Evolutionary conservation across 352 stramenopile species (phyloP).

Genomic region (Phytopythium oedochilum): DNA sequence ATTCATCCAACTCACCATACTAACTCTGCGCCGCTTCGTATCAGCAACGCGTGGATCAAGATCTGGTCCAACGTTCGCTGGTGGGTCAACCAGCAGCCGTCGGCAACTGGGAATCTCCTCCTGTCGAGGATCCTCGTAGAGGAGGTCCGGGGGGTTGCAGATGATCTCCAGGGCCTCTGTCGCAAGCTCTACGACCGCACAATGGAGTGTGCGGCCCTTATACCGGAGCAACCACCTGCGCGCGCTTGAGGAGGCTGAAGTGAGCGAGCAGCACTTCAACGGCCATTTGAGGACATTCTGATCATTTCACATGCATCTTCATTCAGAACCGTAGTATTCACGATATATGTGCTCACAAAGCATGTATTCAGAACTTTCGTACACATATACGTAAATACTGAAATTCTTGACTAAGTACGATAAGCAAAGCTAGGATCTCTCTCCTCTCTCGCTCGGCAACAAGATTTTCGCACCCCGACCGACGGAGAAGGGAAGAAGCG

Average conservation of each 20-base stretch:
- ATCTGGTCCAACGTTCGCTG: neutral
- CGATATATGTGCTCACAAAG: too few relatives aligned
- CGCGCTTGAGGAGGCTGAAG: neutral
- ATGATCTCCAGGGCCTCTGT: neutral
- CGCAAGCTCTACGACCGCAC: neutral
- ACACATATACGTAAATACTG: too few relatives aligned
- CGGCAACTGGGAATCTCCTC: neutral
- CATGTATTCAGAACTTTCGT: too few relatives aligned
- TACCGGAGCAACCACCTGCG: neutral
- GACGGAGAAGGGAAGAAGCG: conserved; percentile 14
- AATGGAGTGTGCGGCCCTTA: neutral
- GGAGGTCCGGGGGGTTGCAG: neutral
- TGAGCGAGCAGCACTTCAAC: too few relatives aligned
- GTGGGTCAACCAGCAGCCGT: neutral
- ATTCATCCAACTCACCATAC: too few relatives aligned
- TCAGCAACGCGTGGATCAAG: neutral
- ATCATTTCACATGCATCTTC: too few relatives aligned
- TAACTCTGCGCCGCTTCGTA: too few relatives aligned
- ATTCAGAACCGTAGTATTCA: too few relatives aligned
- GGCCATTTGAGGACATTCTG: too few relatives aligned
- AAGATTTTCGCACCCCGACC: conserved; percentile 7
- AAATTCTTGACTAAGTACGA: conserved; percentile 6
- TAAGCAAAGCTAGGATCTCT: neutral
- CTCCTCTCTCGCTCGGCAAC: neutral
- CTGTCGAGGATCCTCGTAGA: conserved; percentile 3